Evolutionary conservation across 2,329 filamentous ascomycete genomes (phyloP).

Genomic region (Delphinella strobiligena): DNA sequence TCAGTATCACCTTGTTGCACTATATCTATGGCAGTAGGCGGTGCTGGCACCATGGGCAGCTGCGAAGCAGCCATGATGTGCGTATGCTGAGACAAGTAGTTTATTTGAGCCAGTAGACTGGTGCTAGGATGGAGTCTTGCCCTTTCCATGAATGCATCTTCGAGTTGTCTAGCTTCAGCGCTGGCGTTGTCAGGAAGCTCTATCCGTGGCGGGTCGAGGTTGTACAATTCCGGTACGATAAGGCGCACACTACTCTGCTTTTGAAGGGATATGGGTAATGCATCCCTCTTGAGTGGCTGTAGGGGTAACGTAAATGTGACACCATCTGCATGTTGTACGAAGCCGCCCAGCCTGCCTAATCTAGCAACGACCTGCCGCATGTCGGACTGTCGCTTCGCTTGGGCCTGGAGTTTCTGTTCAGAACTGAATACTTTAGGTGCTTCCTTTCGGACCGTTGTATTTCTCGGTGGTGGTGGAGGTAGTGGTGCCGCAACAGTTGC

Average conservation of each 20-base stretch:
- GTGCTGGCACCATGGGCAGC: background rate
- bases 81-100: conserved; percentile 61
- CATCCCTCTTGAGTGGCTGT: conserved; percentile 48
- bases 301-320: conserved; percentile 59
- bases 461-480: too few relatives aligned
- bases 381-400: conserved; percentile 53
- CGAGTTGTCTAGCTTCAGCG: conserved; percentile 48
- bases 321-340: conserved; percentile 57
- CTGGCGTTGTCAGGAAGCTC: conserved; percentile 53
- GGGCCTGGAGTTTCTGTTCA: too few relatives aligned
- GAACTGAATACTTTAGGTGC: too few relatives aligned
- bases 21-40: too few relatives aligned
- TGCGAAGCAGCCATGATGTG: conserved; percentile 45
- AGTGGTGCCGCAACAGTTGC: too few relatives aligned
- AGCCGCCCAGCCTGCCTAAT: conserved; percentile 55
- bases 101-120: conserved; percentile 61
- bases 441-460: too few relatives aligned
- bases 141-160: conserved; percentile 52
- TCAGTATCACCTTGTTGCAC: too few relatives aligned
- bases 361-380: conserved; percentile 63
- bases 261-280: conserved; percentile 50
- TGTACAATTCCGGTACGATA: conserved; percentile 59
- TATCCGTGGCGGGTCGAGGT: conserved; percentile 54
- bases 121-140: conserved; percentile 45
- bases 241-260: conserved; percentile 53